Percentiles rank a stretch among this genome's conserved stretches.
Conservation (phyloP, 108 stramenopile genomes). For the Epipyxis sp. region DNA sequence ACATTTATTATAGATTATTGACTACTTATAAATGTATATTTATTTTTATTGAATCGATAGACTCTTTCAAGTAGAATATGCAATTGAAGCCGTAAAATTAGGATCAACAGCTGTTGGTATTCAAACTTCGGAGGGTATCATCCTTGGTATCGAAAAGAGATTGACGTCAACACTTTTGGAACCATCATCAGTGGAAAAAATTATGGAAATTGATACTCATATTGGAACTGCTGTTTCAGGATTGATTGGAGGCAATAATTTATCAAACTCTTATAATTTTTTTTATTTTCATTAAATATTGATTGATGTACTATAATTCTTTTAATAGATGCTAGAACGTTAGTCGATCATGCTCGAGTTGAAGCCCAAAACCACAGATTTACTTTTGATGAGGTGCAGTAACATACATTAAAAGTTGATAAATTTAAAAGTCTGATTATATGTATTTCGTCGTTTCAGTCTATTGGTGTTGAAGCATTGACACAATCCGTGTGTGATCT, state of each 20-base stretch:
- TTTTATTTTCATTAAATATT: neutral
- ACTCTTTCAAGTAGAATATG: slow-evolving; percentile 76
- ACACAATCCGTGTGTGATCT: slow-evolving; percentile 98
- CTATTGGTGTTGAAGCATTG: slow-evolving; percentile 93
- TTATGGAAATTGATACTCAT: slow-evolving; percentile 94
- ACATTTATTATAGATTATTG: neutral
- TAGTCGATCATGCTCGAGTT: slow-evolving; percentile 97
- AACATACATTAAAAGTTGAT: neutral
- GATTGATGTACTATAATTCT: neutral
- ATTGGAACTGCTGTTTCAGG: slow-evolving; percentile 97
- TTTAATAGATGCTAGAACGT: slow-evolving; percentile 58
- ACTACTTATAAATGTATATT: neutral
- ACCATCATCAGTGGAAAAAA: slow-evolving; percentile 80
- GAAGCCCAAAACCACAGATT: slow-evolving; percentile 98
- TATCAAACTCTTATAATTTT: neutral
- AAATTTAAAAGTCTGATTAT: neutral
- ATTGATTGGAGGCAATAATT: slow-evolving; percentile 65
- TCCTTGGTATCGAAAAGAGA: slow-evolving; percentile 97
- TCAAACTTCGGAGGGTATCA: slow-evolving; percentile 84
- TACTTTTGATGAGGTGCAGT: slow-evolving; percentile 79
- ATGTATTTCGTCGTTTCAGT: slow-evolving; percentile 35
- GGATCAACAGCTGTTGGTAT: slow-evolving; percentile 96
- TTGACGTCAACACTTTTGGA: slow-evolving; percentile 87
- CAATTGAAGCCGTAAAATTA: slow-evolving; percentile 86
- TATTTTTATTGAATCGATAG: too few relatives aligned